Percentiles rank a stretch among this genome's conserved stretches.
Evolutionary conservation across 1,139 yeast species (phyloP).

Genomic region (Hansenula sp.): DNA sequence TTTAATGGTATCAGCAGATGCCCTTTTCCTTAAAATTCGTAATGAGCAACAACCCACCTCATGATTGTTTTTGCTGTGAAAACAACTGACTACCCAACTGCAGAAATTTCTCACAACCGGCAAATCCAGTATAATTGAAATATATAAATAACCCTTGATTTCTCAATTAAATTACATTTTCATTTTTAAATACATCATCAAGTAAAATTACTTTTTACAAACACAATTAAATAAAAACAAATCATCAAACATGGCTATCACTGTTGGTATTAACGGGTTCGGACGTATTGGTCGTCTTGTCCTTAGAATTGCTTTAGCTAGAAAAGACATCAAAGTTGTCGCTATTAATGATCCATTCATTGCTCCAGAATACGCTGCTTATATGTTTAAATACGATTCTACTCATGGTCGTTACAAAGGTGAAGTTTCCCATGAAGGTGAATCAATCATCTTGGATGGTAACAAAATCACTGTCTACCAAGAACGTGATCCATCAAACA

Average conservation of each 20-base stretch:
- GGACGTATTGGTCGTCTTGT: conserved; percentile 87
- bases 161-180: too few relatives aligned
- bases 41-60: too few relatives aligned
- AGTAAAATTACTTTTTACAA: too few relatives aligned
- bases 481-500: conserved; percentile 76
- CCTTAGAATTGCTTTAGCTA: conserved; percentile 67
- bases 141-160: too few relatives aligned
- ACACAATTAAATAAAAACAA: too few relatives aligned
- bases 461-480: conserved; percentile 64
- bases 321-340: conserved; percentile 69
- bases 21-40: too few relatives aligned
- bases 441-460: conserved; percentile 61
- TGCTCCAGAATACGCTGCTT: conserved; percentile 78
- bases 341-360: conserved; percentile 85
- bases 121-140: too few relatives aligned
- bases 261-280: conserved; percentile 83
- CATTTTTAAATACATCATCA: too few relatives aligned
- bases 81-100: too few relatives aligned
- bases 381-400: conserved; percentile 87
- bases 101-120: too few relatives aligned
- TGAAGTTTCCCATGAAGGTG: conserved; percentile 61
- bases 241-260: conserved; percentile 20
- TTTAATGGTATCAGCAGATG: too few relatives aligned
- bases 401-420: conserved; percentile 79
- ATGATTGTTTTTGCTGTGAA: too few relatives aligned